phyloP scores from a whole-genome alignment of 2,329 filamentous ascomycete species.

The Cercospora sojina region DNA sequence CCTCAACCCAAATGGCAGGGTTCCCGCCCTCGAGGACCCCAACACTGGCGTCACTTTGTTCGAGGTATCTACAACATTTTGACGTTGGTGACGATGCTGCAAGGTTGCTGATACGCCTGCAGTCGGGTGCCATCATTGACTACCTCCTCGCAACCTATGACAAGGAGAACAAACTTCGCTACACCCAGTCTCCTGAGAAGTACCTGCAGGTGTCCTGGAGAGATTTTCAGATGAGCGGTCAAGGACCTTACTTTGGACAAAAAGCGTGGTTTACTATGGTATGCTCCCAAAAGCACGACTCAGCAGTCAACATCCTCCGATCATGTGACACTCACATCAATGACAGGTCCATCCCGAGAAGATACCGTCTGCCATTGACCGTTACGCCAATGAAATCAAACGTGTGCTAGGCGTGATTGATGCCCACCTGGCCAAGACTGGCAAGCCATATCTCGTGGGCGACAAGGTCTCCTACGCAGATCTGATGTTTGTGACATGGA shows the following conservation, averaged over 20 bases:
- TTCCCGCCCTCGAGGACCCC: constrained; percentile 47
- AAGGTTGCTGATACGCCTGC: too few relatives aligned
- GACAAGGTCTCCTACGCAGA: constrained; percentile 46
- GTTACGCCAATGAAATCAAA: constrained; percentile 47
- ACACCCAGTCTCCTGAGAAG: constrained; percentile 29
- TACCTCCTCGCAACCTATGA: constrained; percentile 38
- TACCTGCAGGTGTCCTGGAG: constrained; percentile 34
- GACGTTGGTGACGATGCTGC: too few relatives aligned
- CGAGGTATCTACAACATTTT: constrained; percentile 34
- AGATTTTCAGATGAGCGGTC: constrained; percentile 33
- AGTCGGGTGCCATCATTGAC: constrained; percentile 34
- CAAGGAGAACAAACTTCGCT: constrained; percentile 31
- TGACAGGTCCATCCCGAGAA: constrained; percentile 21
- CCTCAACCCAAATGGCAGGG: constrained; percentile 45
- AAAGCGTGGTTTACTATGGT: constrained; percentile 45
- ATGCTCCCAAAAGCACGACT: not conserved
- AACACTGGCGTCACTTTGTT: constrained; percentile 45
- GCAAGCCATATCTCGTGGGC: constrained; percentile 45
- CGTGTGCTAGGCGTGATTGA: constrained; percentile 50
- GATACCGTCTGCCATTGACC: constrained; percentile 45
- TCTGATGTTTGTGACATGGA: constrained; percentile 44
- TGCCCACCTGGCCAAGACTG: constrained; percentile 36
- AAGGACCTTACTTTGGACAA: constrained; percentile 47
- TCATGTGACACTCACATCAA: not conserved
- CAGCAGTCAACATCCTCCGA: not conserved